phyloP scores from a whole-genome alignment of 148 eudicot genomes.

The Oxyria digyna region DNA sequence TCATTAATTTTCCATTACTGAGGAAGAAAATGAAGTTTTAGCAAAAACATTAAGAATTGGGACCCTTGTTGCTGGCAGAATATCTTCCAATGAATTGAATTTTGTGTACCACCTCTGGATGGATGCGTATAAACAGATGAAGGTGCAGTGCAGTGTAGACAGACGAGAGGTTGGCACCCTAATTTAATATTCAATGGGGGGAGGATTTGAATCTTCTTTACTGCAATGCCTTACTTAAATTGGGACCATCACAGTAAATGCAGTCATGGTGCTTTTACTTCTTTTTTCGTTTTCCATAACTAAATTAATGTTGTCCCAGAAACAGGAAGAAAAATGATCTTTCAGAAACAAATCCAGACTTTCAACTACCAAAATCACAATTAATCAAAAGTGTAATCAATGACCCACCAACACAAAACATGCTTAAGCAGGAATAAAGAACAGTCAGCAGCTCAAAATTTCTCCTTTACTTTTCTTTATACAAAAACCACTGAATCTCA shows the following conservation, averaged over 20 bases:
- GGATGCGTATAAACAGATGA: background rate
- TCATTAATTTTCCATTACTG: background rate
- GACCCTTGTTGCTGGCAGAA: background rate
- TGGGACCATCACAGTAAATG: conserved; percentile 5
- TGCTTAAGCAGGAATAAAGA: background rate
- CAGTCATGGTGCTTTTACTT: background rate
- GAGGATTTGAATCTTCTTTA: background rate
- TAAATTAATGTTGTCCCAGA: background rate
- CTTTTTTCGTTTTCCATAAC: background rate
- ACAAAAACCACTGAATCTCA: conserved; percentile 4
- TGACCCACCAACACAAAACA: background rate
- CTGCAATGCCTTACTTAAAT: conserved; percentile 2
- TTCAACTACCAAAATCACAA: background rate
- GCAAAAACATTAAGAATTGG: background rate
- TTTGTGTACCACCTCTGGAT: background rate
- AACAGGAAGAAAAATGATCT: background rate
- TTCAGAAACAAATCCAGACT: background rate
- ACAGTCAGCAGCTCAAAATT: background rate
- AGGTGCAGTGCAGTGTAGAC: background rate
- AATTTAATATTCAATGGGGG: background rate
- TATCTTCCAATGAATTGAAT: background rate
- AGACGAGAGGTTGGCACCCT: background rate
- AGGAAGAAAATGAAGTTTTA: background rate
- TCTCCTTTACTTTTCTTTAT: background rate
- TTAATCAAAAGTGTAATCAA: conserved; percentile 1